phyloP scores from a whole-genome alignment of 2,329 filamentous ascomycete species.

The Alternaria postmessia region DNA sequence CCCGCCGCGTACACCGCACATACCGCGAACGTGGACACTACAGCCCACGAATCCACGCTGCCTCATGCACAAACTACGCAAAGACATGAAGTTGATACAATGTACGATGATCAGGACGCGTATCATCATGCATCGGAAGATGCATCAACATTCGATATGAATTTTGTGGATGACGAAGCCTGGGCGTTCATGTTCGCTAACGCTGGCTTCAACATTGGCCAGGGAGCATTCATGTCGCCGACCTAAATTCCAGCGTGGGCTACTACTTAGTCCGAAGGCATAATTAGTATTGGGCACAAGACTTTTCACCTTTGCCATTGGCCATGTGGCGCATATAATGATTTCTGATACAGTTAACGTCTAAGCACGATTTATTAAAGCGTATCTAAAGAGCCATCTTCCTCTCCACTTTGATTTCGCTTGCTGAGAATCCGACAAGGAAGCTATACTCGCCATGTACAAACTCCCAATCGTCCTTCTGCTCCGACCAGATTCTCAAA shows the following conservation, averaged over 20 bases:
- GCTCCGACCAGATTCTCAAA: not conserved
- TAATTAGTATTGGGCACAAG: too few relatives aligned
- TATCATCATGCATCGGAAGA: not conserved
- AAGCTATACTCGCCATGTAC: not conserved
- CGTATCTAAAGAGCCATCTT: not conserved
- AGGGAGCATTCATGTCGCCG: not conserved
- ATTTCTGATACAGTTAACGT: too few relatives aligned
- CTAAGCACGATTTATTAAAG: not conserved
- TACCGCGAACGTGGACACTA: not conserved
- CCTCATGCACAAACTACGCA: not conserved
- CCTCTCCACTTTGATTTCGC: not conserved
- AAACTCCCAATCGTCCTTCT: not conserved
- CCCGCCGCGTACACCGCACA: not conserved
- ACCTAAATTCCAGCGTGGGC: not conserved
- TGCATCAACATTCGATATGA: not conserved
- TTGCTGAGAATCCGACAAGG: not conserved
- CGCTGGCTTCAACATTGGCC: not conserved
- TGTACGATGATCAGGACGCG: not conserved
- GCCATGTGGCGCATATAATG: too few relatives aligned
- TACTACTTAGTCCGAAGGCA: not conserved
- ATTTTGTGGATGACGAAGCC: not conserved
- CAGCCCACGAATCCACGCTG: not conserved
- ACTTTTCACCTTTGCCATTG: too few relatives aligned
- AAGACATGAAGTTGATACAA: not conserved
- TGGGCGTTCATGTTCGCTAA: not conserved